phyloP scores from a whole-genome alignment of 1,139 yeast species.

The Saccharomyces hybrid region DNA sequence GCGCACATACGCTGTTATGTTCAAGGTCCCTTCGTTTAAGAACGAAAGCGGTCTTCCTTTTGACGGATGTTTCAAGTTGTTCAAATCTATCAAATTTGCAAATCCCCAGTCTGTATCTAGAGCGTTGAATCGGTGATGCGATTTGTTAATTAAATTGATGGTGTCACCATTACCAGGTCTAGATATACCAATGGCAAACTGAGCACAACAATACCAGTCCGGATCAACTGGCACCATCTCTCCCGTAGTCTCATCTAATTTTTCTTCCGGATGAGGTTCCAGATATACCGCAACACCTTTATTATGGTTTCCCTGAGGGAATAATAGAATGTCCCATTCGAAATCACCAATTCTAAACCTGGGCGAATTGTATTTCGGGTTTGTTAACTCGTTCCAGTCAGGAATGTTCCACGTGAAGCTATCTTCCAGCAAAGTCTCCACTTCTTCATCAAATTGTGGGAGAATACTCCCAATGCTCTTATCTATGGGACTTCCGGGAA shows the following conservation, averaged over 20 bases:
- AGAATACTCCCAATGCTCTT: slow-evolving; percentile 27
- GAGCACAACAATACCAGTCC: slow-evolving; percentile 83
- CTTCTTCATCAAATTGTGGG: slow-evolving; percentile 32
- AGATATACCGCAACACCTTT: slow-evolving; percentile 52
- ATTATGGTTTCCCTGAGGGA: slow-evolving; percentile 64
- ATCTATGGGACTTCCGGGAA: background rate
- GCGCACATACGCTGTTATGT: slow-evolving; percentile 69
- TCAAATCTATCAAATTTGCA: slow-evolving; percentile 59
- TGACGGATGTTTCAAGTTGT: slow-evolving; percentile 36
- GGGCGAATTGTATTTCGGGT: slow-evolving; percentile 42
- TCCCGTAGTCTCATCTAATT: slow-evolving; percentile 25
- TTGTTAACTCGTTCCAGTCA: slow-evolving; percentile 50
- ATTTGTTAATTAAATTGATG: slow-evolving; percentile 53
- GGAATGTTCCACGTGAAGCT: slow-evolving; percentile 65
- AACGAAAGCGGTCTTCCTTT: slow-evolving; percentile 33
- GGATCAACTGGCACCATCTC: slow-evolving; percentile 35
- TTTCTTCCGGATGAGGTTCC: slow-evolving; percentile 37
- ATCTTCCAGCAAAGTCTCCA: slow-evolving; percentile 28
- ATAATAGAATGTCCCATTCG: slow-evolving; percentile 67
- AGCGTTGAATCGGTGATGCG: slow-evolving; percentile 70
- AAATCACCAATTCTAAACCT: slow-evolving; percentile 57
- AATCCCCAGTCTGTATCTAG: slow-evolving; percentile 95
- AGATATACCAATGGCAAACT: slow-evolving; percentile 80
- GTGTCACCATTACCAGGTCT: slow-evolving; percentile 60
- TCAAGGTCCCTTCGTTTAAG: slow-evolving; percentile 49